Evolutionary conservation across 441 rosid species (phyloP), one percentile per base, ranked within the genome.

Genomic region (Gossypium davidsonii): DNA sequence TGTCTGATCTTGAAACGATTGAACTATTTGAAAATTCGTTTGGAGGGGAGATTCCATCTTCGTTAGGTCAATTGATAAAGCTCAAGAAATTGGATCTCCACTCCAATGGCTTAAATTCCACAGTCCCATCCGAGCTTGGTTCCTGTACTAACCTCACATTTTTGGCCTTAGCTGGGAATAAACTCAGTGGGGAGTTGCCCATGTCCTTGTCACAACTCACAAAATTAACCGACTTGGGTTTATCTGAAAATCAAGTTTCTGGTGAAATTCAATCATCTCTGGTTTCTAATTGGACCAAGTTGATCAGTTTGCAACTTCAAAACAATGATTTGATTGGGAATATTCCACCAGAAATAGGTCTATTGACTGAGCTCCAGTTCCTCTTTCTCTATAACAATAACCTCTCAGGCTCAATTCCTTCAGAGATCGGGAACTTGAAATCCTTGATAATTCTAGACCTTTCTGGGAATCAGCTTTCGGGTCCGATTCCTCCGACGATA

Each of bases 111-210:
- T 83, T 90, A 14, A 86, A 88, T 71, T 85, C 84, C 1, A 71
- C 86, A 0, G 76, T 90, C 31, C 91, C 91, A 62, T n/a, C 84
- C 2, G 88, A 89, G 75, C 80, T 90, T 53, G 83, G 96, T 11
- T 70, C 77, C 17, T 89, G 90, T 64, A 73, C 76, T 4, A 83
- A 84, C 57, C 88, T 89, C 71, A 79, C 85, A 9, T 83, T 6
- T 71, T 58, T 89, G 74, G 88, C 87, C 34, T 75, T 90, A 55
- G 91, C 90, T 14, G 53, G 1, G 71, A 90, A 90, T 76, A 58
- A 69, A 23, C 79, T 90, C 51, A 82, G 74, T 10, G 96, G 91
- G 53, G 78, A 68, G 8, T 44, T 90, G 69, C 92, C 91, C 37
- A 17, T 57, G 67, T 88, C 92, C 31, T 79, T 90, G 78, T 84